Evolutionary conservation across 225 moss, liverwort and hornwort species (phyloP).

Genomic region (Lunularia cruciata): DNA sequence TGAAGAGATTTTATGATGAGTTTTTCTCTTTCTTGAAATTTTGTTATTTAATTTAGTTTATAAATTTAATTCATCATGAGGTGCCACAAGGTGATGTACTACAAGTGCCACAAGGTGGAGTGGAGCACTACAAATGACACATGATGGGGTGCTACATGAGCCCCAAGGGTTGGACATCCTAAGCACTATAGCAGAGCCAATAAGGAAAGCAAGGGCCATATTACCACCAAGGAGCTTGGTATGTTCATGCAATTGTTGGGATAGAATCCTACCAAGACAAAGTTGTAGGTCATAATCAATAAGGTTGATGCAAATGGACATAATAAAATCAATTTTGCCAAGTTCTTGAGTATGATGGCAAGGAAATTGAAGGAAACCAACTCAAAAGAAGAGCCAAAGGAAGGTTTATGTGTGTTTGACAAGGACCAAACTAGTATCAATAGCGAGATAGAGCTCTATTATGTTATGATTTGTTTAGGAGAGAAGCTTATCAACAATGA

Average conservation of each 20-base stretch:
- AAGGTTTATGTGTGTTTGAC: conserved; percentile 86
- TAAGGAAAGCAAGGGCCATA: no score
- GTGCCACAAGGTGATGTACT: no score
- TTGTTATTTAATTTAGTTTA: no score
- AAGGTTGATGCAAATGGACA: conserved; percentile 86
- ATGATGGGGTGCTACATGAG: no score
- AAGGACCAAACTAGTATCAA: conserved; percentile 95
- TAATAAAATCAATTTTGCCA: conserved; percentile 80
- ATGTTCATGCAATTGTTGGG: conserved; percentile 87
- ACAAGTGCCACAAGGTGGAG: no score
- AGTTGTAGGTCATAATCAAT: conserved; percentile 91
- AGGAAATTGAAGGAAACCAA: conserved; percentile 92
- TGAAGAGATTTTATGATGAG: no score
- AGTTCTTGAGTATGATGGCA: conserved; percentile 90
- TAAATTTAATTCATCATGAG: no score
- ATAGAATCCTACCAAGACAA: conserved; percentile 84
- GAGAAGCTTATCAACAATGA: conserved; percentile 88
- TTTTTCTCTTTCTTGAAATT: no score
- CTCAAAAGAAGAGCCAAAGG: conserved; percentile 93
- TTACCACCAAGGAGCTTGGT: conserved; percentile 84
- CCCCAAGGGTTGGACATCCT: no score
- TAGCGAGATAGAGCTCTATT: conserved; percentile 74
- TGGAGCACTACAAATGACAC: no score
- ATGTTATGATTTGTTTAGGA: conserved; percentile 83
- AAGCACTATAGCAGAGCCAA: no score